Conservation (phyloP, 177 flowering plant species). For the Vitis hybrid region DNA sequence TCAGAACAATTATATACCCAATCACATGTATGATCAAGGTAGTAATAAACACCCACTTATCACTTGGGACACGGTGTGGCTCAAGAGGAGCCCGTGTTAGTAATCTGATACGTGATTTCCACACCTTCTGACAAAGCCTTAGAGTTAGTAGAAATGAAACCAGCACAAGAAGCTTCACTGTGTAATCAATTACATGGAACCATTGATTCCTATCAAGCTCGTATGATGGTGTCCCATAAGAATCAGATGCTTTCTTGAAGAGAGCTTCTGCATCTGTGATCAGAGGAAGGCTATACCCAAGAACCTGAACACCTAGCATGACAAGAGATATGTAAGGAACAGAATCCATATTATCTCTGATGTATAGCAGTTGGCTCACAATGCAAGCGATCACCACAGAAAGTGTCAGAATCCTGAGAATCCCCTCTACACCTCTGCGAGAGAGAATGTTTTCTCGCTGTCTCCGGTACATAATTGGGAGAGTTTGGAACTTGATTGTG, state of each 20-base stretch:
- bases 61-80: constrained; percentile 70
- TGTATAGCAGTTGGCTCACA: constrained; percentile 59
- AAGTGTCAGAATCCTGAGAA: constrained; percentile 69
- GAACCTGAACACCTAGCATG: constrained; percentile 81
- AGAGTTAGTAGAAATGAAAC: constrained; percentile 60
- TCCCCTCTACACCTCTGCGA: constrained; percentile 64
- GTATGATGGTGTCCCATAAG: constrained; percentile 39
- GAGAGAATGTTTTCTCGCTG: constrained; percentile 78
- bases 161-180: constrained; percentile 69
- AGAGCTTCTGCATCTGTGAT: constrained; percentile 78
- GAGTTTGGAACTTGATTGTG: constrained; percentile 51
- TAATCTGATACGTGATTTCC: constrained; percentile 73
- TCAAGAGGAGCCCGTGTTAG: constrained; percentile 57
- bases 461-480: constrained; percentile 65
- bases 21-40: constrained; percentile 49
- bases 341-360: constrained; percentile 44
- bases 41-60: constrained; percentile 45
- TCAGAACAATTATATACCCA: constrained; percentile 56
- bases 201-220: constrained; percentile 47
- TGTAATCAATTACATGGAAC: constrained; percentile 50
- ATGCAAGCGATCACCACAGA: constrained; percentile 62
- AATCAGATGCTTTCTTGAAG: constrained; percentile 42
- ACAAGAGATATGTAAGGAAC: constrained; percentile 76
- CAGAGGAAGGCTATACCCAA: constrained; percentile 80
- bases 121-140: constrained; percentile 81